Base-by-base conservation (phyloP, 176 grass and related monocot genomes). In the Zea luxurians region DNA sequence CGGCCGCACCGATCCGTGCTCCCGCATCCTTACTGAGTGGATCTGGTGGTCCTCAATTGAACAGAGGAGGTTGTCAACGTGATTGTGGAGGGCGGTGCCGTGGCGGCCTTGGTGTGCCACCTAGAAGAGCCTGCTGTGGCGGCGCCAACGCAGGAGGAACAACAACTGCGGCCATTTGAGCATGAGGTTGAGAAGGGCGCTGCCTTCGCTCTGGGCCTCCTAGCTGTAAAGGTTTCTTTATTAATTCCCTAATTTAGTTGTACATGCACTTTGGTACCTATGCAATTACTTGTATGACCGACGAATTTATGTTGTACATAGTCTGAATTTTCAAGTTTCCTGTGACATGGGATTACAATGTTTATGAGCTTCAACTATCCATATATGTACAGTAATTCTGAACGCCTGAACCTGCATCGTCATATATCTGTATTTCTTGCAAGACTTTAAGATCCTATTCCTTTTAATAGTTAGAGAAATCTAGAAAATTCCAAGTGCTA, bases 131-230 rank as follows among this genome's bases (percentile, higher is more conserved):
- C 27, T 27, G 27, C 27, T 27, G 27, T 27, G 27, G 12, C 79
- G 68, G 80, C 49, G 20, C 20, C n/a, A 55, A 62, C 43, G 60
- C 89, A 71, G 74, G 91, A 91, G 49, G 72, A 85, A 34, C 80
- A 87, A 59, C 88, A 73, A 58, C 82, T 53, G 49, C 78, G 89
- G 27, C 27, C 27, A 1, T 27, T 27, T 27, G 27, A 27, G 27
- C 27, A 27, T 27, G 27, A 27, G 27, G 91, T 97, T 8, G 95
- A 97, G 85, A 97, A 97, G 74, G 95, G 95, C n/a, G 80, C 91
- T 54, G 95, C 95, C 64, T 97, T 97, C 71, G 95, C 91, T 69
- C 91, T 97, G 4, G 95, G 95, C 37, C 95, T 97, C 78, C 91
- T 97, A 12, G 91, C 95, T 18, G 95, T 97, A 52, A 97, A 97